Evolutionary conservation across 2,329 filamentous ascomycete genomes (phyloP), one percentile per base, ranked within the genome.

Genomic region (Xylariaceae sp.): DNA sequence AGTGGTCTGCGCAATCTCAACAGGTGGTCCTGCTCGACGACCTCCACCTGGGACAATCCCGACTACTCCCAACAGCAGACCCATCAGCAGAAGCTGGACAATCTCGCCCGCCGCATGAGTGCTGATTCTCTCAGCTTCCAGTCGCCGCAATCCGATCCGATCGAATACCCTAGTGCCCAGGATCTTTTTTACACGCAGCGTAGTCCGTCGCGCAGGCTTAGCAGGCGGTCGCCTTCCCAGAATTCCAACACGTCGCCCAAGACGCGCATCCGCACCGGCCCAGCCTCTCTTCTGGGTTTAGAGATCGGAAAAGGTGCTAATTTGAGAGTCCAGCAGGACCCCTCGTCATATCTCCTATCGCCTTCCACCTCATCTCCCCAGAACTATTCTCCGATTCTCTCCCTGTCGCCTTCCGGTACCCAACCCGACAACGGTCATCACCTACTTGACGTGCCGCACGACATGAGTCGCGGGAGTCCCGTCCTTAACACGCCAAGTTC

Each of bases 11-110:
- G 74, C 65, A 76, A 75, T 59, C 71, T 77, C 57, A 77, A 80
- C 64, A 74, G 77, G 64, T 80, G 77, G 77, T 80, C 78, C 42
- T 70, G 72, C 26, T 81, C 79, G 11, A 79, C 78, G 49, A 66
- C 70, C 6, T 77, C 76, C 46, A 60, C 62, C 44, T 61, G 64
- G 57, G 63, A 63, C 51, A 57, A 61, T 41, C 59, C 59, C 32
- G 58, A 57, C 27, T 59, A 60, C 30, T 57, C 60, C 29, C 56
- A 63, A 45, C 47, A 64, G 49, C 54, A 62, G 58, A 67, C 68
- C 53, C 65, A 68, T 26, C 67, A 55, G 48, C 55, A 57, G 47
- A 60, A 57, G 40, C 12, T 66, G 44, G 66, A 58, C 51, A 64
- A 68, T 55, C 71, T 72, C 60, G 71, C 71, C 40, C 72, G 72